Conservation (phyloP, 176 grass and related monocot genomes). For the Rhipidocladum racemiflorum region DNA sequence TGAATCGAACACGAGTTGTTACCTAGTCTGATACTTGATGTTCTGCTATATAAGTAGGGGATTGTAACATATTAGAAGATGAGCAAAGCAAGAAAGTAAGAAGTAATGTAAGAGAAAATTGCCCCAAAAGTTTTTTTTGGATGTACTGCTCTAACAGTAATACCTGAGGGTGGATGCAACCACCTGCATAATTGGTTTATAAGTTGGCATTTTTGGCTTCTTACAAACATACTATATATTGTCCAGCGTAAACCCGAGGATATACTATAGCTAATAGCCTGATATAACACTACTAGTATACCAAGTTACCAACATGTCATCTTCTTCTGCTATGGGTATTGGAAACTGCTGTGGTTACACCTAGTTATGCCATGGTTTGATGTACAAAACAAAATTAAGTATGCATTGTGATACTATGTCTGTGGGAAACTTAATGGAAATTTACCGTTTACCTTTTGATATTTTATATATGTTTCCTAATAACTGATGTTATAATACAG, state of each 20-base stretch:
- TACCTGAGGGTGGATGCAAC: not conserved
- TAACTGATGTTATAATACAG: constrained; percentile 27
- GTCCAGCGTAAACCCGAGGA: not conserved
- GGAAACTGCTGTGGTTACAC: not conserved
- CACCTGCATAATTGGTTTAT: not conserved
- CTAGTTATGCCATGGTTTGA: not conserved
- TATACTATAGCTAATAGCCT: not conserved
- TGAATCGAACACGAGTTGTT: too few relatives aligned
- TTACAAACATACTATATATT: not conserved
- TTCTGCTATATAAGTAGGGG: too few relatives aligned
- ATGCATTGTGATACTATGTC: not conserved
- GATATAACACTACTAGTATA: not conserved
- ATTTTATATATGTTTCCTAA: constrained; percentile 7
- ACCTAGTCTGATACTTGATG: too few relatives aligned
- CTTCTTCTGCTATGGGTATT: not conserved
- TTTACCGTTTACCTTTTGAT: not conserved
- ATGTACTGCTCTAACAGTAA: too few relatives aligned
- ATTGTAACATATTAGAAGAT: too few relatives aligned
- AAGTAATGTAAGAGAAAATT: too few relatives aligned
- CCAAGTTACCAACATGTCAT: not conserved
- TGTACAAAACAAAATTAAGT: not conserved
- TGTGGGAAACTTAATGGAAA: not conserved
- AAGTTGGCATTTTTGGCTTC: not conserved
- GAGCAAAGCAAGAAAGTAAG: too few relatives aligned
- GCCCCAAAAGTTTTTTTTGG: too few relatives aligned